phyloP scores from a whole-genome alignment of 495 filamentous ascomycete species.

The Aspergillus affinis region DNA sequence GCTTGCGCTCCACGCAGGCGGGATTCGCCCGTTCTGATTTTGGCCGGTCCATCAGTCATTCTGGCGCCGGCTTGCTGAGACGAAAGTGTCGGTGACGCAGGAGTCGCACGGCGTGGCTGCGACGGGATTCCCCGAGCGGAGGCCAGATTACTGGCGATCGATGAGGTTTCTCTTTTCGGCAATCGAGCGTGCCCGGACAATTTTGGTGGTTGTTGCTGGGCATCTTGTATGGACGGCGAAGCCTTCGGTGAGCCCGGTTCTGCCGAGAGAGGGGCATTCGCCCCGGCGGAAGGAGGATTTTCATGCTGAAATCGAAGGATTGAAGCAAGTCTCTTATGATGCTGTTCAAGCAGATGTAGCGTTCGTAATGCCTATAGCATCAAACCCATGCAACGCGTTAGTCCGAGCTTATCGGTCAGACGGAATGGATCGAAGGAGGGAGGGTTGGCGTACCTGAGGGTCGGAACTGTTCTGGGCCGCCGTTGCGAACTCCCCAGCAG shows the following conservation, averaged over 20 bases:
- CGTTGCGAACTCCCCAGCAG: conserved; percentile 85
- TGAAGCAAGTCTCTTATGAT: conserved; percentile 77
- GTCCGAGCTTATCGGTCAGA: background rate
- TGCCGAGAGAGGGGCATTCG: conserved; percentile 18
- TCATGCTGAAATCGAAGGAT: conserved; percentile 71
- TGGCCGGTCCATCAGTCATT: conserved; percentile 57
- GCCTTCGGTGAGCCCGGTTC: conserved; percentile 29
- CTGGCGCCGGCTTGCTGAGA: conserved; percentile 74
- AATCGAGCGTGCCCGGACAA: conserved; percentile 47
- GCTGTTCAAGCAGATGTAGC: conserved; percentile 77
- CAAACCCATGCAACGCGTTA: background rate
- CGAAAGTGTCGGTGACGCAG: conserved; percentile 66
- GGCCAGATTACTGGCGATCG: conserved; percentile 88
- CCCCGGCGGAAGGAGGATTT: conserved; percentile 43
- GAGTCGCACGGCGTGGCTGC: conserved; percentile 59
- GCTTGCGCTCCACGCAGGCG: conserved; percentile 29
- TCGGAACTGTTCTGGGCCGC: conserved; percentile 74
- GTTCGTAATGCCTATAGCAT: conserved; percentile 68
- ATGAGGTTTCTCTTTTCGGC: conserved; percentile 68
- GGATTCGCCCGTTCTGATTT: conserved; percentile 40
- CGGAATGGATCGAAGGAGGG: background rate
- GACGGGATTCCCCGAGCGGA: conserved; percentile 84
- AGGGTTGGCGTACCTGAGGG: conserved; percentile 55
- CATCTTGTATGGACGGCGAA: conserved; percentile 28
- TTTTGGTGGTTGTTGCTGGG: conserved; percentile 36